Base-by-base conservation (phyloP, 2,329 filamentous ascomycete genomes). In the Fusarium denticulatum region DNA sequence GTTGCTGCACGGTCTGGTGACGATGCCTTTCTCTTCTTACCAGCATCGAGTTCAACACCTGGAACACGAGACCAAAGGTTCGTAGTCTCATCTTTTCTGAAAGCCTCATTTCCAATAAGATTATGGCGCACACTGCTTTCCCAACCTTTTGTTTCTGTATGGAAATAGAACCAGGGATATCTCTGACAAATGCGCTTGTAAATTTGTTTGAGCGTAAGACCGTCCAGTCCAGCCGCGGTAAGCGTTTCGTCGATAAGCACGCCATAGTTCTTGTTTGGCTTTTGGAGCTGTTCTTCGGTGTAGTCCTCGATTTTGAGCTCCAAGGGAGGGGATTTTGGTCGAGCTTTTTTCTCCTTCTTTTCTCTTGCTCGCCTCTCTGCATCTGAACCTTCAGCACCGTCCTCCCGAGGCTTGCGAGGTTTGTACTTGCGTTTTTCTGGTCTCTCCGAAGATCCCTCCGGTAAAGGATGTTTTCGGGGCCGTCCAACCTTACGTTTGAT, bases 351-450 rank as follows among this genome's bases (percentile, higher is more conserved):
- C 60, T 89, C 85, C 78, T 90, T 89, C 83, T 89, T 89, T 77
- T 89, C 86, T 64, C 85, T 87, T 60, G 85, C 83, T n/a, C 86
- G 83, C 72, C 85, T 85, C 74, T 90, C 88, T n/a, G 83, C 87
- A 73, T 88, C 88, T 12, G 86, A 88, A 6, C 85, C 88, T 73
- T 89, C 88, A 67, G 83, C 85, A 36, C 88, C 88, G 36, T 88
- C 86, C 62, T 89, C 88, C 75, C 85, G 88, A 13, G 86, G 85
- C 77, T 88, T 91, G 60, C 90, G 84, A 61, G 90, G 89, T 72
- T 90, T 92, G 79, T 92, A 92, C 76, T 90, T 91, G 67, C 90
- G 86, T 82, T 92, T 92, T 80, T 91, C 89, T 4, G 87, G 86
- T 64, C 84, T 85, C 49, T 88, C 86, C 4, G 83, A 81, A 13